phyloP scores from a whole-genome alignment of 169 alveolate genomes.

The Theileria orientalis region DNA sequence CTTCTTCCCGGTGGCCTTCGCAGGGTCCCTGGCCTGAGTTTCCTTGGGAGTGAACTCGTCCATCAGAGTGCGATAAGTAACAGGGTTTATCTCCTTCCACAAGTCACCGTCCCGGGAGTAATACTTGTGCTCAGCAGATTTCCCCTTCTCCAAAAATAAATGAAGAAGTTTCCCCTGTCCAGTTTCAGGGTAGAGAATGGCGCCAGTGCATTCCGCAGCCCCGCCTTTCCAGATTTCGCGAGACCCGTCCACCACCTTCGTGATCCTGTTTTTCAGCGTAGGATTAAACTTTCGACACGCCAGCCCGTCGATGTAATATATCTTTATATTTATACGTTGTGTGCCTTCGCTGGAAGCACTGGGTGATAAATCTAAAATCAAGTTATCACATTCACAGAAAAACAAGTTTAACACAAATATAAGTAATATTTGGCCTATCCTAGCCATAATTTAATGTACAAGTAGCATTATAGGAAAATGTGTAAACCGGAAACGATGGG shows the following conservation, averaged over 20 bases:
- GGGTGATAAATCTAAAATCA: background rate
- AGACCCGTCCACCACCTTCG: background rate
- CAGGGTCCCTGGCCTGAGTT: background rate
- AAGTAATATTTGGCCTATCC: background rate
- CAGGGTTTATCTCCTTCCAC: background rate
- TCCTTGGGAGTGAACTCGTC: background rate
- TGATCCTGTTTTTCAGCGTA: background rate
- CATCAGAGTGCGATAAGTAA: background rate
- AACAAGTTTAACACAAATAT: background rate
- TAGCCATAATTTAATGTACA: background rate
- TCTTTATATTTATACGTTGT: background rate
- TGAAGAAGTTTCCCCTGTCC: background rate
- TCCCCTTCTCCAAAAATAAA: background rate
- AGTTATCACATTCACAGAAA: background rate
- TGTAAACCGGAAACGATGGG: slow-evolving; percentile 2
- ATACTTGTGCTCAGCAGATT: background rate
- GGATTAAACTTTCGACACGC: slow-evolving; percentile 1
- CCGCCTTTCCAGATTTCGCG: background rate
- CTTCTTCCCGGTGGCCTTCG: background rate
- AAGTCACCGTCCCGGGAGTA: background rate
- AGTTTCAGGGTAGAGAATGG: slow-evolving; percentile 3
- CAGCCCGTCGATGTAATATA: background rate
- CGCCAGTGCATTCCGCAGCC: background rate
- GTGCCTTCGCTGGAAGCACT: too few relatives aligned
- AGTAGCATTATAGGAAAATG: background rate